These are phyloP conservation scores for Vitis amurensis DNA, from an alignment of 164 flowering plant species.

Conservation along the genomic window DNA sequence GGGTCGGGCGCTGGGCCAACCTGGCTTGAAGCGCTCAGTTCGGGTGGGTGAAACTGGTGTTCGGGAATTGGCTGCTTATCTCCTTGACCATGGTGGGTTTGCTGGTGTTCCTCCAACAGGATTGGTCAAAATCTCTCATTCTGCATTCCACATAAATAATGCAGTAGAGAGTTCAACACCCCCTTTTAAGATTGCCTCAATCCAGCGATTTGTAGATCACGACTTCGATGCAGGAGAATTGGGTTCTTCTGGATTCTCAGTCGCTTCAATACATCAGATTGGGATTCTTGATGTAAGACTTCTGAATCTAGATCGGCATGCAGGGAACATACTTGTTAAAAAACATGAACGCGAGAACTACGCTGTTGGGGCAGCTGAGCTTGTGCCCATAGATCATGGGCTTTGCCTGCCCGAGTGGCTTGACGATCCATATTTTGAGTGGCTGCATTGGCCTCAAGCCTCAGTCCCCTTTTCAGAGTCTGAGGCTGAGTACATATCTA, in stretches of 20 bases:
- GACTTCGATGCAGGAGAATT: conserved; percentile 81
- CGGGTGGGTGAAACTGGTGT: conserved; percentile 72
- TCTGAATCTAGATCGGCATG: conserved; percentile 83
- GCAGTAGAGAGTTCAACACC: conserved; percentile 10
- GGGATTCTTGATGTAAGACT: conserved; percentile 78
- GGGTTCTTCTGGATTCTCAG: conserved; percentile 76
- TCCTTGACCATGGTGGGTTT: conserved; percentile 74
- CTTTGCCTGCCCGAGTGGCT: conserved; percentile 83
- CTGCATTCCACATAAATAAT: conserved; percentile 35
- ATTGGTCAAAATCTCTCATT: conserved; percentile 57
- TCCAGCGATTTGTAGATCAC: conserved; percentile 71
- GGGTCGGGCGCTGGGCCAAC: conserved; percentile 58
- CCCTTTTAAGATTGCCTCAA: conserved; percentile 60
- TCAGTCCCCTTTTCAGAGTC: conserved; percentile 70
- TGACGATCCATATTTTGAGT: conserved; percentile 92
- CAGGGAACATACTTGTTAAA: conserved; percentile 80
- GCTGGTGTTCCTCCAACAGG: conserved; percentile 84
- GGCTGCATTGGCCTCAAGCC: conserved; percentile 98
- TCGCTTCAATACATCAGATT: conserved; percentile 65
- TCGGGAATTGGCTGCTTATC: conserved; percentile 84
- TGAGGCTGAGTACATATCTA: conserved; percentile 64
- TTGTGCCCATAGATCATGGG: conserved; percentile 92
- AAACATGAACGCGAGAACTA: conserved; percentile 25
- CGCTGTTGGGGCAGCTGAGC: conserved; percentile 47
- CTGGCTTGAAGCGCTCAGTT: conserved; percentile 62